phyloP scores from a whole-genome alignment of 768 basidiomycete genomes.

The Mycena albidolilacea region DNA sequence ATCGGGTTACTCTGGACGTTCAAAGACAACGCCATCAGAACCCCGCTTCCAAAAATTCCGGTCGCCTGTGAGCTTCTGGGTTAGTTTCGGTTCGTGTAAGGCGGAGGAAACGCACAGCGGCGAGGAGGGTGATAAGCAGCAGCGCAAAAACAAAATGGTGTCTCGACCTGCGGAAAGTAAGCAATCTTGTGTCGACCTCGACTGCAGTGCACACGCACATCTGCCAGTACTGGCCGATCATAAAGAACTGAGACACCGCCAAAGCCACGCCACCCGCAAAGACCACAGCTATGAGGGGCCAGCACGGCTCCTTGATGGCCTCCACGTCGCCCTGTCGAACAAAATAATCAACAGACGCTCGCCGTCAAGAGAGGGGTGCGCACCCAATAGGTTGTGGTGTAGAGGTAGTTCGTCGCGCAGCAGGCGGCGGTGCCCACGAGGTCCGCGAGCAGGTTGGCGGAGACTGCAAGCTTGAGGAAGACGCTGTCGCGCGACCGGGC shows the following conservation, averaged over 20 bases:
- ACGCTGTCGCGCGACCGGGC: constrained; percentile 19
- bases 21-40: constrained; percentile 21
- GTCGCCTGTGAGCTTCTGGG: constrained; percentile 8
- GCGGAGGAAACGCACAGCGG: constrained; percentile 14
- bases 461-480: constrained; percentile 29
- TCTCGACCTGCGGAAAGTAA: constrained; percentile 18
- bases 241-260: constrained; percentile 35
- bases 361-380: not conserved
- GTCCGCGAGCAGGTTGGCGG: constrained; percentile 21
- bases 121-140: constrained; percentile 12
- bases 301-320: constrained; percentile 13
- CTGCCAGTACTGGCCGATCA: constrained; percentile 33
- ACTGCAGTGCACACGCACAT: constrained; percentile 10
- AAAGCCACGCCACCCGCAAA: constrained; percentile 24
- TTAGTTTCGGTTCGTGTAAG: not conserved
- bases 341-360: not conserved
- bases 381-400: constrained; percentile 24
- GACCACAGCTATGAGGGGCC: constrained; percentile 19
- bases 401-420: constrained; percentile 25
- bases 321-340: constrained; percentile 17
- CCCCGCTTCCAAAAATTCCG: constrained; percentile 27
- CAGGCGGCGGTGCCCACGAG: constrained; percentile 26
- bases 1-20: not conserved
- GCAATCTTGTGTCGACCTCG: not conserved
- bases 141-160: constrained; percentile 25